These are phyloP conservation scores for Salix brachista DNA, from an alignment of 345 rosid species.

Conservation along the genomic window DNA sequence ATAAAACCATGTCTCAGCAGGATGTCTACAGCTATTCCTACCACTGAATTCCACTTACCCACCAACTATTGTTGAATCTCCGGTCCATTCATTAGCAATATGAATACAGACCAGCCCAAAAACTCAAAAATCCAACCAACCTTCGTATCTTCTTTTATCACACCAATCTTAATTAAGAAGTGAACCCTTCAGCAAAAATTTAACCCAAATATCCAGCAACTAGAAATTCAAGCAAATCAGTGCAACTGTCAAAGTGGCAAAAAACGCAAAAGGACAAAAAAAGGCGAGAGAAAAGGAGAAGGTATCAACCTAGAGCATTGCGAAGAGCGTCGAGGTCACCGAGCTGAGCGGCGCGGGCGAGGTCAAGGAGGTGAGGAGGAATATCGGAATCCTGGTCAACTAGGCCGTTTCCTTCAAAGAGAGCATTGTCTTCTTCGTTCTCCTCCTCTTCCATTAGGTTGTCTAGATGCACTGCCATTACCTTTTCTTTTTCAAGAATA, in stretches of 20 bases:
- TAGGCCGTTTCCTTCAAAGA: conserved; percentile 56
- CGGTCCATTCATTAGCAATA: not conserved
- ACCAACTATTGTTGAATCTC: not conserved
- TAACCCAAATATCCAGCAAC: not conserved
- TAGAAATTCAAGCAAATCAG: not conserved
- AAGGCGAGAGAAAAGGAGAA: not conserved
- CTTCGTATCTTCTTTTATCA: not conserved
- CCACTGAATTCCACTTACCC: no score
- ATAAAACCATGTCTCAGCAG: no score
- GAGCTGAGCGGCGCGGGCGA: conserved; percentile 57
- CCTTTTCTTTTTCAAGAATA: not conserved
- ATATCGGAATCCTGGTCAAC: conserved; percentile 47
- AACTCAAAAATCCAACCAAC: not conserved
- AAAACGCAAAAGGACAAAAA: not conserved
- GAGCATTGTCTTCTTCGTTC: conserved; percentile 53
- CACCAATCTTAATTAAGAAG: not conserved
- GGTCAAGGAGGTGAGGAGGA: conserved; percentile 68
- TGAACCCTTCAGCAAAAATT: not conserved
- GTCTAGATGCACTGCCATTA: conserved; percentile 81
- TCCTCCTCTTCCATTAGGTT: conserved; percentile 66
- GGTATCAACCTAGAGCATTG: conserved; percentile 54
- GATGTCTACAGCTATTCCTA: no score
- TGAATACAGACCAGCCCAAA: not conserved
- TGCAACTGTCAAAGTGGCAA: not conserved
- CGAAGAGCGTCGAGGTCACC: conserved; percentile 73